Percentiles rank a stretch among this genome's conserved stretches.
Conservation (phyloP, 208 protist genomes). For the Lotmaria passim region DNA sequence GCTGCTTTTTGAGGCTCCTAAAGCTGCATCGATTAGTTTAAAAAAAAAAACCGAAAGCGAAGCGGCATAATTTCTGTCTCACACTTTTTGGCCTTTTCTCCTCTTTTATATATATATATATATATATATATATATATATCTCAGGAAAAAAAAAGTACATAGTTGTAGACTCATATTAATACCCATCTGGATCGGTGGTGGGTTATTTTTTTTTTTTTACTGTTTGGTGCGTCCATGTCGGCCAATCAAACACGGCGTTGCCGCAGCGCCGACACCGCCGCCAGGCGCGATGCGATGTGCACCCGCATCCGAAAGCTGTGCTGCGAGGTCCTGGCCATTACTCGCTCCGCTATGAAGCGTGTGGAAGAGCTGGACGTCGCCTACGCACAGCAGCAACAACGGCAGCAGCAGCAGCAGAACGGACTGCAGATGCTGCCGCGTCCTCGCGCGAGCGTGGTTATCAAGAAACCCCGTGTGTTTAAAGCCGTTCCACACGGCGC, state of each 20-base stretch:
- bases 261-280: slow-evolving; percentile 1
- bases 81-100: neutral
- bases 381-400: slow-evolving; percentile 3
- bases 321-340: slow-evolving; percentile 38
- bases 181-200: neutral
- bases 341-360: slow-evolving; percentile 19
- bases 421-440: slow-evolving; percentile 7
- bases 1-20: too few species aligned
- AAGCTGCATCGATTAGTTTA: neutral
- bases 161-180: neutral
- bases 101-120: neutral
- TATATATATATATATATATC: neutral
- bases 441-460: slow-evolving; percentile 10
- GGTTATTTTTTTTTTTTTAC: too few species aligned
- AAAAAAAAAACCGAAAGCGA: neutral
- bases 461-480: neutral
- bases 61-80: neutral
- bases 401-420: slow-evolving; percentile 1
- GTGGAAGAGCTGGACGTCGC: slow-evolving; percentile 20
- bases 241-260: neutral
- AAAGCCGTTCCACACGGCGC: neutral
- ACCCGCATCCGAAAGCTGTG: slow-evolving; percentile 48
- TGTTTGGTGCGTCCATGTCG: slow-evolving; percentile 5
- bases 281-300: slow-evolving; percentile 40
- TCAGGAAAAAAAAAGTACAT: too few species aligned